Evolutionary conservation across 805 yeast genomes (phyloP), one percentile per base, ranked within the genome.

Genomic region (Monosporozyma aerobia): DNA sequence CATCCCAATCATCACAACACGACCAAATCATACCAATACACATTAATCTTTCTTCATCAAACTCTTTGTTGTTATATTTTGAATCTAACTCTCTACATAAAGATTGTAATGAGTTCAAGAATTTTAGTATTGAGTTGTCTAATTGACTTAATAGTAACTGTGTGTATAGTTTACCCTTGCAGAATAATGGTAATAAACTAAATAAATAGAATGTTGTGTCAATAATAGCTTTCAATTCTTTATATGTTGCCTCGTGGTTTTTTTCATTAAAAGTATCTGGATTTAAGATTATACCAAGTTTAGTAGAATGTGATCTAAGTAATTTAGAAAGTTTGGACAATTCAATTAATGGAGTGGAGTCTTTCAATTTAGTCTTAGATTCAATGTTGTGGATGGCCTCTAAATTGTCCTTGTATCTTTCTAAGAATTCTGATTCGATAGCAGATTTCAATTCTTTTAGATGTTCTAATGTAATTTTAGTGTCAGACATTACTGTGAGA

Each of bases 251-350:
- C 14, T 41, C 50, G 25, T 56, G 53, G 51, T 63, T 65, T 13
- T 51, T 29, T 40, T 59, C 59, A 9, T 56, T 57, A 32, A 60
- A 58, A 33, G 57, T 62, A 7, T 58, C 63, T 22, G 67, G 65
- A 22, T 63, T 56, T 30, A 59, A 55, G 7, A 68, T 49, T 22
- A 68, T 63, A 39, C 72, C 73, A 9, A 87, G 71, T 63, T 87
- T 87, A 2, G 96, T 88, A 2, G 84, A 74, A 63, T 87, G 90
- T 1, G 96, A 90, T 64, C 76, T 82, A 8, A 84, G 72, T 41
- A 88, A 69, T 53, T 77, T 74, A 19, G 80, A 64, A 6, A 86
- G 61, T 63, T 88, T 89, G 5, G 62, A 65, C 14, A 87, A 60
- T 59, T 88, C 95, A 5, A 54, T 50, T 19, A 53, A 49, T 37